Base-by-base conservation (phyloP, 805 yeast genomes). In the Lachancea thermotolerans region DNA sequence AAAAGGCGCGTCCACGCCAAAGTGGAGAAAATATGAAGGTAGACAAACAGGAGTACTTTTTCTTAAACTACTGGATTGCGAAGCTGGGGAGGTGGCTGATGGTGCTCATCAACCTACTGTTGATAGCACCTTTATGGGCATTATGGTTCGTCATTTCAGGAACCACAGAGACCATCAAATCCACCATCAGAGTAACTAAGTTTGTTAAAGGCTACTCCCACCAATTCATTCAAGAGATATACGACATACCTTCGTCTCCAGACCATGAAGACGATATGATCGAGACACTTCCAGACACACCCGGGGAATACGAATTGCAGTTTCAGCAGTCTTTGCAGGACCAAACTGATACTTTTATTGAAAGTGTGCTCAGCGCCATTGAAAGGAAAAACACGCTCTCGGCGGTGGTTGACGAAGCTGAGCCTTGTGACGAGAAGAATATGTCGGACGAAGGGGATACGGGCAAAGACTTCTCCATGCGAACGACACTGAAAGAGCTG, bases 51-150 rank as follows among this genome's bases (percentile, higher is more conserved):
- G 54, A 37, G 40, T 59, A 31, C 31, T 52, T 45, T 44, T 46
- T 49, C 31, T 25, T 57, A 52, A 31, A 66, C 58, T 47, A 67
- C 59, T 48, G 65, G 70, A 50, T 54, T 49, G 36, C 57, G 65
- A 49, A 75, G 70, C 56, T 62, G 69, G 53, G 48, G 14, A 70
- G 71, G 47, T 79, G 84, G 81, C 48, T 74, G 2, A 60, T 64
- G 27, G 71, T 80, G 8, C 50, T 74, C 1, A 56, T 70, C 31
- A 73, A 71, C 41, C 58, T 78, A 17, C 51, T 75, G 3, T 51
- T 85, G 1, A 71, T 77, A 35, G 70, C 83, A 1, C 95, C 95
- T 2, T 44, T 81, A 36, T 82, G 85, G 79, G 70, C 75, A 2
- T 42, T 74, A n/a, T 81, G 80, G 64, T 75, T 81, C 48, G 55